Evolutionary conservation across 1,139 yeast species (phyloP).

Genomic region (Protomyces lactucae-debilis): DNA sequence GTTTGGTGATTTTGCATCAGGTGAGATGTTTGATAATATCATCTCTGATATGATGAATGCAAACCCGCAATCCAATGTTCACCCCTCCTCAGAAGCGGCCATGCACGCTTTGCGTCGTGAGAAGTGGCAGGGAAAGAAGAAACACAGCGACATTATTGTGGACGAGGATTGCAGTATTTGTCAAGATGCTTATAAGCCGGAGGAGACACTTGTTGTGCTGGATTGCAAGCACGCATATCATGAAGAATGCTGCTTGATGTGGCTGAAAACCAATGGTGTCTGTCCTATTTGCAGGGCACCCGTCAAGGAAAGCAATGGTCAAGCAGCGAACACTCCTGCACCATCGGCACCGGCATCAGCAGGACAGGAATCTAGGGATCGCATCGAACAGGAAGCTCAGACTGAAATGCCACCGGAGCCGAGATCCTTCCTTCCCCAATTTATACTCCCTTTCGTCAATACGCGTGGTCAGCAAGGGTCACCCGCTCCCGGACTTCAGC

Average conservation of each 20-base stretch:
- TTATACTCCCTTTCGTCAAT: no score
- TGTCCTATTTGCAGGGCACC: slow-evolving; percentile 25
- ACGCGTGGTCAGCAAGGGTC: no score
- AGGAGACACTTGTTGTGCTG: slow-evolving; percentile 7
- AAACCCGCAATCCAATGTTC: slow-evolving; percentile 21
- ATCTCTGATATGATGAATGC: slow-evolving; percentile 16
- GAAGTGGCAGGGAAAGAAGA: background rate
- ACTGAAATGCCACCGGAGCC: no score
- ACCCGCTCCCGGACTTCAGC: no score
- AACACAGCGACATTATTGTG: no score
- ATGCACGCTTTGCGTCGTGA: background rate
- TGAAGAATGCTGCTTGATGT: slow-evolving; percentile 19
- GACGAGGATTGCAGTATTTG: slow-evolving; percentile 22
- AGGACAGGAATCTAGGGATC: no score
- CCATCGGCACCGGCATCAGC: no score
- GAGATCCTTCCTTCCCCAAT: no score
- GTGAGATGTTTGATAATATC: slow-evolving; percentile 16
- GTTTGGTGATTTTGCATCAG: slow-evolving; percentile 13
- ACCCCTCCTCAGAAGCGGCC: slow-evolving; percentile 1
- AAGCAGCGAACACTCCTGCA: no score
- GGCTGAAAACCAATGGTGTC: slow-evolving; percentile 15
- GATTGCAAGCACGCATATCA: slow-evolving; percentile 17
- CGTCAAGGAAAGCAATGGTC: background rate
- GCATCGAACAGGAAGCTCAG: no score
- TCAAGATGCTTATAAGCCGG: slow-evolving; percentile 8